Evolutionary conservation across 2,329 filamentous ascomycete species (phyloP), one percentile per base, ranked within the genome.

Genomic region (Neurospora sp.): DNA sequence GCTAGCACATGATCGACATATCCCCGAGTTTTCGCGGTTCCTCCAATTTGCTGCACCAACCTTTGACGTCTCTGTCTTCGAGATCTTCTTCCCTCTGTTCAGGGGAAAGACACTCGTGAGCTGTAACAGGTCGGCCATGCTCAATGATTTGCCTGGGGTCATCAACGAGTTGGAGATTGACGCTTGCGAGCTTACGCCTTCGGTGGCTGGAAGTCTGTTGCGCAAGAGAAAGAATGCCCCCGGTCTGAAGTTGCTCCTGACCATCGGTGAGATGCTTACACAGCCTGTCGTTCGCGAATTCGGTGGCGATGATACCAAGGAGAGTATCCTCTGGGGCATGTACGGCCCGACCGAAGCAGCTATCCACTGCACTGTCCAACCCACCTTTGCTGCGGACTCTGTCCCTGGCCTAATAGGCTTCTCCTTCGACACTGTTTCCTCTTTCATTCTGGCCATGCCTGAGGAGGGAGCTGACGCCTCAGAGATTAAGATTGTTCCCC

Each of bases 1-100:
- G 8, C 84, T 97, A 62, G 92, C 92, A 2, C 94, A 97, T 77
- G 85, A 96, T 75, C 84, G 82, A 66, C 88, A 94, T 74, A 89
- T 97, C 52, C 94, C 94, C 2, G 46, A 68, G 0, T 97, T 97
- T 77, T 83, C 83, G 17, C 87, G 93, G 66, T 97, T 97, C 78
- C 85, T 97, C 0, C 94, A 97, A 78, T 97, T 97, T 78, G 94
- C 94, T 4, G 91, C 93, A 3, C 92, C 94, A 0, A 97, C 93
- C 0, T 97, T 97, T 77, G 94, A 97, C 79, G 94, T 97, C 8
- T 97, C 92, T 0, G 90, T 97, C 6, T 97, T 97, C 77, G 94
- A 97, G 77, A 94, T 96, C 6, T 97, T 97, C 83, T 97, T 97
- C 73, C 91, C 94, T 0, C 82, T 94, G 17, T 90, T 89, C 72